phyloP scores from a whole-genome alignment of 306 rosid species.

The Glycyrrhiza uralensis region DNA sequence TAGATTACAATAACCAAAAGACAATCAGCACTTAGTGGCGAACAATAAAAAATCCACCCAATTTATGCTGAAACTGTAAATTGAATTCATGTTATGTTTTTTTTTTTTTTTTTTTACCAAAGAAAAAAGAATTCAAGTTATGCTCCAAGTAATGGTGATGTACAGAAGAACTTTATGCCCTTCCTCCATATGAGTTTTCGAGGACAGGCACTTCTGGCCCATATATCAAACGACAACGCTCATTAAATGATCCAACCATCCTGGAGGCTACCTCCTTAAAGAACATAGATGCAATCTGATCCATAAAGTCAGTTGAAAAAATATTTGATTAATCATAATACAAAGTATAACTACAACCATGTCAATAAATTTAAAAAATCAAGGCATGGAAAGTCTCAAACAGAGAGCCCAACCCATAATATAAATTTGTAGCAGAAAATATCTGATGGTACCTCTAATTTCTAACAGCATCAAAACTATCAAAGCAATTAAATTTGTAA shows the following conservation, averaged over 20 bases:
- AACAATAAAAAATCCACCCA: conserved; percentile 12
- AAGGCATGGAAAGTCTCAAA: background rate
- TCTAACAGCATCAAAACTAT: background rate
- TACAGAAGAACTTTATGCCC: conserved; percentile 28
- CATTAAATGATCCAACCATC: conserved; percentile 81
- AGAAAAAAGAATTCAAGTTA: too few species aligned
- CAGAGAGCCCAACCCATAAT: background rate
- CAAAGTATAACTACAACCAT: background rate
- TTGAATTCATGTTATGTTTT: background rate
- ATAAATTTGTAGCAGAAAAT: background rate
- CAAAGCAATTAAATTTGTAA: background rate
- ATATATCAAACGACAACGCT: conserved; percentile 77
- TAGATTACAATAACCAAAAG: conserved; percentile 10
- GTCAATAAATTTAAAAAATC: background rate
- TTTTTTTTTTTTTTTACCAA: too few species aligned
- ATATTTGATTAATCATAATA: background rate
- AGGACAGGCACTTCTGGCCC: conserved; percentile 68
- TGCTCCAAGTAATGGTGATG: background rate
- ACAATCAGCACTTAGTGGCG: background rate
- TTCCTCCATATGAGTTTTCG: conserved; percentile 56
- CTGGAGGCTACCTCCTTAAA: conserved; percentile 88
- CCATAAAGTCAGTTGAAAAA: conserved; percentile 14
- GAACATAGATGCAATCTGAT: conserved; percentile 84
- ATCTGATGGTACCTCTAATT: background rate
- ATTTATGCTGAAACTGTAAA: background rate